Evolutionary conservation across 2,329 filamentous ascomycete species (phyloP).

Genomic region (Colletotrichum nymphaeae): DNA sequence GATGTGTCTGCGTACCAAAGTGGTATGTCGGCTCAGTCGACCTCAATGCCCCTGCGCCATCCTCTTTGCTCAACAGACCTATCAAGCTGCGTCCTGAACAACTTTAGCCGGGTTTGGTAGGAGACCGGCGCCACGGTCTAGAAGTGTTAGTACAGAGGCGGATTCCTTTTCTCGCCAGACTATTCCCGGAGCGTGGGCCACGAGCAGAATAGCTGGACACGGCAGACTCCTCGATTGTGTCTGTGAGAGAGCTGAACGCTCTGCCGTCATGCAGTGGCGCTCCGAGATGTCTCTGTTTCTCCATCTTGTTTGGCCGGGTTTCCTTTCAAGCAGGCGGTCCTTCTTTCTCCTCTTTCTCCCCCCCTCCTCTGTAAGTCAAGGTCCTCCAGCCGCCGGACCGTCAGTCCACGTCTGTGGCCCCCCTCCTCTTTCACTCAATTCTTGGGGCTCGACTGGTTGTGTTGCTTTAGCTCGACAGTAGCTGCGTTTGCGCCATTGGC

Average conservation of each 20-base stretch:
- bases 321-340: neutral
- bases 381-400: neutral
- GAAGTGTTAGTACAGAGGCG: neutral
- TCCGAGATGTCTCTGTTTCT: neutral
- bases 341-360: neutral
- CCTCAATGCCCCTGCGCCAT: neutral
- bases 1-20: no score
- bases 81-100: neutral
- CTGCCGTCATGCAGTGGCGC: slow-evolving; percentile 2
- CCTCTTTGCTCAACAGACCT: neutral
- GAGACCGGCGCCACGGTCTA: neutral
- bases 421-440: neutral
- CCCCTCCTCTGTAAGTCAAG: neutral
- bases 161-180: neutral
- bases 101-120: neutral
- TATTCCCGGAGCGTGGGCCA: neutral
- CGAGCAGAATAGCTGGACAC: slow-evolving; percentile 6
- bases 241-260: neutral
- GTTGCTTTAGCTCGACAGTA: neutral
- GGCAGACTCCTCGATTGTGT: neutral
- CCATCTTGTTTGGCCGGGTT: neutral
- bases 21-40: neutral
- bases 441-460: neutral
- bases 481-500: neutral
- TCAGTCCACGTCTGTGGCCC: neutral